A percentile compares a stretch with the other conserved stretches of the same genome.
These are phyloP conservation scores for Tetracladium marchalianum DNA, from an alignment of 495 filamentous ascomycete species.

Conservation along the genomic window DNA sequence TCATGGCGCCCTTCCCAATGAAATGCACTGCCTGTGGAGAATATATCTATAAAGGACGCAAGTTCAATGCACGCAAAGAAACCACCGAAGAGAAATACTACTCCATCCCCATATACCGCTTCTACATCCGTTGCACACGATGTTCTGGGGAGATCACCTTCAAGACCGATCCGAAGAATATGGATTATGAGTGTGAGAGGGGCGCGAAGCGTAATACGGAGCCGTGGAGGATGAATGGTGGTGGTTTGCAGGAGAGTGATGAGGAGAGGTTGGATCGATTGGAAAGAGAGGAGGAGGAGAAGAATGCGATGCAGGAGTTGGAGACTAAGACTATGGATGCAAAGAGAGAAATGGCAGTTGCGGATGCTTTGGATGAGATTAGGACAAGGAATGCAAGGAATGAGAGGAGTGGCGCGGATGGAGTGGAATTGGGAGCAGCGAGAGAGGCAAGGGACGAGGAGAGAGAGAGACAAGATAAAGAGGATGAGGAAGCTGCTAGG, in stretches of 20 bases:
- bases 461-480: constrained; percentile 55
- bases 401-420: constrained; percentile 58
- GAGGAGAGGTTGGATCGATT: constrained; percentile 79
- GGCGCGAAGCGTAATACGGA: constrained; percentile 93
- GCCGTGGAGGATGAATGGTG: constrained; percentile 65
- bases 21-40: constrained; percentile 86
- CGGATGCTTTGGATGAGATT: constrained; percentile 94
- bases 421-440: constrained; percentile 35
- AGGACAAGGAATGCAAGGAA: constrained; percentile 80
- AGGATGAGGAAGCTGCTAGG: constrained; percentile 78
- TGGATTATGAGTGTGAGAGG: constrained; percentile 80
- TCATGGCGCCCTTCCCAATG: constrained; percentile 97
- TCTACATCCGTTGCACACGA: constrained; percentile 91
- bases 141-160: constrained; percentile 89
- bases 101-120: constrained; percentile 78
- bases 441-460: constrained; percentile 47
- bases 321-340: constrained; percentile 82
- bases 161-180: constrained; percentile 87
- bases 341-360: constrained; percentile 95
- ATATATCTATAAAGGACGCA: constrained; percentile 93
- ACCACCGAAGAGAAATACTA: constrained; percentile 89
- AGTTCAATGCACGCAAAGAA: constrained; percentile 96
- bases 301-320: constrained; percentile 68
- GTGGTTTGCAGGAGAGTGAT: constrained; percentile 62
- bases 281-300: constrained; percentile 59